phyloP scores from a whole-genome alignment of 2,329 filamentous ascomycete species.

The Epichloe gansuensis region DNA sequence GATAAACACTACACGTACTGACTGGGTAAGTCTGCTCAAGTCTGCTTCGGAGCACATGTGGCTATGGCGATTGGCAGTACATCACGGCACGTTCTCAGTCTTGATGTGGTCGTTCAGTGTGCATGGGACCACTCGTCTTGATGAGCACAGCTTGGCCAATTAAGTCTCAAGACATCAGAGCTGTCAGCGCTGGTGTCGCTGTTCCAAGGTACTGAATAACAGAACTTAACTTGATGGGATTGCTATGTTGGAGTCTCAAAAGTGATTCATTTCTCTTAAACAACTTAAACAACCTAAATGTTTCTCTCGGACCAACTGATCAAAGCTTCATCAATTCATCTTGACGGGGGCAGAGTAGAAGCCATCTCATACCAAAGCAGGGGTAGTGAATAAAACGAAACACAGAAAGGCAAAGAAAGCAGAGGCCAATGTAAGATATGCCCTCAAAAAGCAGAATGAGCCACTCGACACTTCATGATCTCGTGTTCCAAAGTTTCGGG shows the following conservation, averaged over 20 bases:
- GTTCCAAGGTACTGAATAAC: neutral
- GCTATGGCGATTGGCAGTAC: no score
- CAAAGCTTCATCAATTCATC: conserved; percentile 1
- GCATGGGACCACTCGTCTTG: neutral
- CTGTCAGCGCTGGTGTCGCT: neutral
- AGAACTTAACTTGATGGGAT: neutral
- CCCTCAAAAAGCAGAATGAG: neutral
- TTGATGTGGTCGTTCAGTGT: neutral
- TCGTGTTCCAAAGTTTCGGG: neutral
- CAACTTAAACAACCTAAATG: conserved; percentile 1
- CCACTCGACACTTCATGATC: neutral
- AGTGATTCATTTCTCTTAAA: neutral
- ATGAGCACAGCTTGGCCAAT: neutral
- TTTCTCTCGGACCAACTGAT: conserved; percentile 3
- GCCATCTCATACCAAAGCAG: neutral
- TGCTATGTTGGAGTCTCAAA: neutral
- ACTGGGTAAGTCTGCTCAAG: no score
- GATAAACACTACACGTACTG: neutral
- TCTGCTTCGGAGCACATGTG: no score
- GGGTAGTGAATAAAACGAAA: neutral
- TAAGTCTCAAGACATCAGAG: neutral
- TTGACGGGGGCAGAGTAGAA: neutral
- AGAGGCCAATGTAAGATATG: neutral
- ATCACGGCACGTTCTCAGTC: no score
- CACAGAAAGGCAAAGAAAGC: neutral